Base-by-base conservation (phyloP, 306 rosid genomes). In the Cicer judaicum region DNA sequence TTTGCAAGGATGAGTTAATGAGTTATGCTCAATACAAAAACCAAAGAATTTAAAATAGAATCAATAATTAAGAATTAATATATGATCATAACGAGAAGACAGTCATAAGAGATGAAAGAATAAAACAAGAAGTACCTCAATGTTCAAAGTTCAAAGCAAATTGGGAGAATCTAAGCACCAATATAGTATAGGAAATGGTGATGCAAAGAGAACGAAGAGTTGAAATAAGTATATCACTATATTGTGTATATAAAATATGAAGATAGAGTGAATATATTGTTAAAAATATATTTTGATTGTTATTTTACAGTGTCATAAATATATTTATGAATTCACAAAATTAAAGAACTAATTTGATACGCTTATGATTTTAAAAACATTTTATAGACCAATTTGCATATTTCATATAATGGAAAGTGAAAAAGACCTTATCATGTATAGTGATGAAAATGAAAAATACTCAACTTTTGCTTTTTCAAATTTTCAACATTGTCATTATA, bases 91-190 rank as follows among this genome's bases (percentile, higher is more conserved):
- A 21, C 0, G 29, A 21, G 29, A 21, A 21, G 29, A 2, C 29
- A 21, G 29, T 21, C 42, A 10, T 10, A 48, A 78, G 56, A 71
- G 47, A 16, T 34, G 1, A 72, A 44, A 78, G 36, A 18, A 43
- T 14, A 66, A 80, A 49, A 10, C 52, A 3, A 12, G 13, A 15
- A 78, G 42, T 70, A 79, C 76, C 87, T 71, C 56, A 18, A 18
- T 44, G 36, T 64, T 77, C 19, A 24, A 44, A 44, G 69, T 78
- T 44, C 52, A 21, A 61, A 44, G 65, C 10, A 55, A 69, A 38
- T 59, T 57, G 15, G 39, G 13, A 61, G 39, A 4, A 16, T 15
- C 77, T 29, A 67, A 43, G 39, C 1, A 21, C 42, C 47, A 62
- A 43, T 6, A 13, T 34, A 38, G 73, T 5, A 18, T 34, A 60